phyloP scores from a whole-genome alignment of 495 filamentous ascomycete genomes.

The Penicillium tannophilum region DNA sequence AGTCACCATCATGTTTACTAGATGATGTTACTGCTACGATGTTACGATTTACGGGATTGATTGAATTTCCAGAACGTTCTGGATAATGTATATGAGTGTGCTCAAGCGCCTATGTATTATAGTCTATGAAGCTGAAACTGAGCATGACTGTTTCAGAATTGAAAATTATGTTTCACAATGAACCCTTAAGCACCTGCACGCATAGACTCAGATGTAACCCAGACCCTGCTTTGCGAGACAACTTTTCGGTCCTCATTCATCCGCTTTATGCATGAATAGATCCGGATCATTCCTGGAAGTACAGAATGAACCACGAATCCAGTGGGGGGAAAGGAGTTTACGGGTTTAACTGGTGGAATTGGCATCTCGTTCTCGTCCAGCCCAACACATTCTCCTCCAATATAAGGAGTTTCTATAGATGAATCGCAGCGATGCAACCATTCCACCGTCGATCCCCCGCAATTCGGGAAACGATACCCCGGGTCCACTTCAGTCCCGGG shows the following conservation, averaged over 20 bases:
- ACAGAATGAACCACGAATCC: too few species aligned
- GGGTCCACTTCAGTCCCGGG: not conserved
- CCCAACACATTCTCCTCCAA: not conserved
- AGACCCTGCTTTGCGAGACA: not conserved
- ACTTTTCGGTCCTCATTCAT: not conserved
- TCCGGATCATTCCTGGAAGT: too few species aligned
- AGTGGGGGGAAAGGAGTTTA: not conserved
- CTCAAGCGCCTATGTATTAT: not conserved
- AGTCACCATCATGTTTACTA: slow-evolving; percentile 36
- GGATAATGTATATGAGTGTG: not conserved
- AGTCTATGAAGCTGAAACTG: not conserved
- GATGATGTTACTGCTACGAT: not conserved
- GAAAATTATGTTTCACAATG: not conserved
- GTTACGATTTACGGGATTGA: not conserved
- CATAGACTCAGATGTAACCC: not conserved
- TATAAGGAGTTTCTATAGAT: not conserved
- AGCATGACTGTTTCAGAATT: not conserved
- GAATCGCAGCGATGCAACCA: not conserved
- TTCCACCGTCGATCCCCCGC: not conserved
- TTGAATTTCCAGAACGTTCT: not conserved
- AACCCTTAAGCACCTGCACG: not conserved
- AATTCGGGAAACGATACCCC: not conserved
- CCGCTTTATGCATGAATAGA: not conserved
- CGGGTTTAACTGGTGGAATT: not conserved
- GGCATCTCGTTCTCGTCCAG: not conserved